Percentiles rank a stretch among this genome's conserved stretches.
Conservation (phyloP, 2,329 filamentous ascomycete genomes). For the Orbilia oligospora region DNA sequence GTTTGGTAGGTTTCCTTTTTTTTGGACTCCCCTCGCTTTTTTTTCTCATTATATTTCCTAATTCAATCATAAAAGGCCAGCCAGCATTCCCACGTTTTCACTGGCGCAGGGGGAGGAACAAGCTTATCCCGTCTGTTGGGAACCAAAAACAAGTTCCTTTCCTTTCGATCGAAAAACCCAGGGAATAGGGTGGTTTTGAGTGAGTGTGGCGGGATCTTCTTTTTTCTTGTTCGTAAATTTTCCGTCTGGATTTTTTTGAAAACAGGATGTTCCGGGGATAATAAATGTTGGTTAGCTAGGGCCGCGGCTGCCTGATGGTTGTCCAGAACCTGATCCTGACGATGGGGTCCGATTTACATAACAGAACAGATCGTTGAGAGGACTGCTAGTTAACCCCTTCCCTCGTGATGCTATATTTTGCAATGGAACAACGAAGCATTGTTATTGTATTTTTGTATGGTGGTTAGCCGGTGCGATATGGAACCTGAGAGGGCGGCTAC, state of each 20-base stretch:
- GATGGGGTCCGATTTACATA: conserved; percentile 13
- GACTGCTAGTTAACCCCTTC: too few relatives aligned
- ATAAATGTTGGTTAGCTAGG: background rate
- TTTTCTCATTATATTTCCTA: conserved; percentile 47
- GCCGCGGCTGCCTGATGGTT: conserved; percentile 20
- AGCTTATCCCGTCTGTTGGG: conserved; percentile 55
- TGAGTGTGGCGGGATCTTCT: conserved; percentile 24
- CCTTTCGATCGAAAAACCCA: conserved; percentile 7
- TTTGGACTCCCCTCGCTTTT: background rate
- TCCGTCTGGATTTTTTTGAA: conserved; percentile 35
- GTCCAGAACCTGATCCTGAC: conserved; percentile 28
- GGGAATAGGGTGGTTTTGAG: conserved; percentile 27
- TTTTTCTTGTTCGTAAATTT: conserved; percentile 19
- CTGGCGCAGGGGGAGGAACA: conserved; percentile 36
- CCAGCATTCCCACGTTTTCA: conserved; percentile 53
- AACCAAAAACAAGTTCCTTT: background rate
- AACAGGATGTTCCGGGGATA: background rate
- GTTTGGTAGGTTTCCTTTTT: conserved; percentile 10
- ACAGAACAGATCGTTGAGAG: conserved; percentile 12
- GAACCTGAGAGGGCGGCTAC: conserved; percentile 13
- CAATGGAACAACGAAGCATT: background rate
- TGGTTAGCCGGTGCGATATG: conserved; percentile 20
- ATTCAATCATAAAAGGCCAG: conserved; percentile 32
- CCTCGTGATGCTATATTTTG: conserved; percentile 42
- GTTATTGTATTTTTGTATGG: background rate